Percentiles rank a stretch among this genome's conserved stretches.
phyloP scores from a whole-genome alignment of 148 eudicot genomes.

The Diospyros kaki region DNA sequence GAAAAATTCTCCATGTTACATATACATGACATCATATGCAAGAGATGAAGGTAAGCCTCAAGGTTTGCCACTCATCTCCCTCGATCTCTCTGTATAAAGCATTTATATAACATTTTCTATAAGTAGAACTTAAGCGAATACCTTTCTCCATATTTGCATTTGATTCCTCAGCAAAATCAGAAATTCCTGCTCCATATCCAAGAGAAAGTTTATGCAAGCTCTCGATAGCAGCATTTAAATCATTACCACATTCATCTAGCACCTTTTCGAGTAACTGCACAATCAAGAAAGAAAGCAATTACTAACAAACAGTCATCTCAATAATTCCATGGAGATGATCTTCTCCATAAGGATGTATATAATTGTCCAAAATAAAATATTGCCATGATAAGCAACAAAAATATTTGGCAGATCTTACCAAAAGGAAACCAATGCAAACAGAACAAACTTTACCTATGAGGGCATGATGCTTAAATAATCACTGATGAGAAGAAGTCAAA shows the following conservation, averaged over 20 bases:
- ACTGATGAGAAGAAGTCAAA: not conserved
- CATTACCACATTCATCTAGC: constrained; percentile 60
- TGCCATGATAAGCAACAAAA: not conserved
- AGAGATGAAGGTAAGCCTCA: not conserved
- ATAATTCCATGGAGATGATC: not conserved
- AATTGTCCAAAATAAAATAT: not conserved
- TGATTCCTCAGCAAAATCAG: constrained; percentile 27
- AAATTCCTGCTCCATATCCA: constrained; percentile 28
- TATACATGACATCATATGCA: not conserved
- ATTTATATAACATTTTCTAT: too few species aligned
- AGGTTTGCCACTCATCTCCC: not conserved
- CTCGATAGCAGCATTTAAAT: constrained; percentile 68
- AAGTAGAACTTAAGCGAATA: constrained; percentile 18
- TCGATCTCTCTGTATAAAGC: not conserved
- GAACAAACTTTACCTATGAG: not conserved
- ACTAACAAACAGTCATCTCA: not conserved
- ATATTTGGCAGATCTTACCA: not conserved
- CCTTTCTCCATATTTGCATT: constrained; percentile 41
- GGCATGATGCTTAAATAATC: not conserved
- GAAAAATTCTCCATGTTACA: not conserved
- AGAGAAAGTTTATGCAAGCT: constrained; percentile 58
- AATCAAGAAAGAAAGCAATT: not conserved
- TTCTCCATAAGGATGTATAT: not conserved
- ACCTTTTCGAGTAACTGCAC: constrained; percentile 62
- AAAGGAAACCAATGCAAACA: not conserved